phyloP scores from a whole-genome alignment of 768 basidiomycete genomes.

The Pilatotrama ljubarskyi region DNA sequence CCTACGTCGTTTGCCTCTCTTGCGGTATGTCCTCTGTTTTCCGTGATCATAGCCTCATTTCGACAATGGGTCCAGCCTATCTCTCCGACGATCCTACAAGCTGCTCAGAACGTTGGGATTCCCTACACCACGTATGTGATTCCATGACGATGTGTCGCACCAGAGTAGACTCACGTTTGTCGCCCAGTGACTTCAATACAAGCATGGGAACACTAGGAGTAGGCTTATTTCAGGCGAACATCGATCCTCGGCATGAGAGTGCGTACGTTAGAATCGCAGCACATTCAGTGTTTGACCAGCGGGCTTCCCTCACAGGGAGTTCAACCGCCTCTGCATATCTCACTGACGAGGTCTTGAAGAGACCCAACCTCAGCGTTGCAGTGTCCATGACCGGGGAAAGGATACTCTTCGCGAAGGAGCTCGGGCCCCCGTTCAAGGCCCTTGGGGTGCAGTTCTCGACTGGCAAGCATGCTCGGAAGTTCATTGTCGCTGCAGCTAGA shows the following conservation, averaged over 20 bases:
- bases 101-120: too few species aligned
- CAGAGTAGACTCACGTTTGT: background rate
- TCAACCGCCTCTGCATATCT: constrained; percentile 30
- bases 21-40: too few species aligned
- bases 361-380: constrained; percentile 29
- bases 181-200: constrained; percentile 22
- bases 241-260: constrained; percentile 21
- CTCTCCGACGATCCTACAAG: too few species aligned
- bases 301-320: constrained; percentile 17
- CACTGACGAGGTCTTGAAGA: constrained; percentile 18
- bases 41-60: too few species aligned
- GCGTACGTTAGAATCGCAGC: constrained; percentile 7
- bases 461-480: background rate
- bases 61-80: too few species aligned
- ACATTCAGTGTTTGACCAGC: background rate
- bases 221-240: constrained; percentile 9
- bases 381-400: constrained; percentile 17
- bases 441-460: constrained; percentile 15
- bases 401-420: constrained; percentile 17
- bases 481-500: constrained; percentile 7
- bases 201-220: constrained; percentile 20
- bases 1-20: too few species aligned
- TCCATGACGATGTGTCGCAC: too few species aligned
- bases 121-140: too few species aligned
- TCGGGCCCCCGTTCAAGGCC: background rate